phyloP scores from a whole-genome alignment of 2,329 filamentous ascomycete genomes.

The Ramularia endophylla region DNA sequence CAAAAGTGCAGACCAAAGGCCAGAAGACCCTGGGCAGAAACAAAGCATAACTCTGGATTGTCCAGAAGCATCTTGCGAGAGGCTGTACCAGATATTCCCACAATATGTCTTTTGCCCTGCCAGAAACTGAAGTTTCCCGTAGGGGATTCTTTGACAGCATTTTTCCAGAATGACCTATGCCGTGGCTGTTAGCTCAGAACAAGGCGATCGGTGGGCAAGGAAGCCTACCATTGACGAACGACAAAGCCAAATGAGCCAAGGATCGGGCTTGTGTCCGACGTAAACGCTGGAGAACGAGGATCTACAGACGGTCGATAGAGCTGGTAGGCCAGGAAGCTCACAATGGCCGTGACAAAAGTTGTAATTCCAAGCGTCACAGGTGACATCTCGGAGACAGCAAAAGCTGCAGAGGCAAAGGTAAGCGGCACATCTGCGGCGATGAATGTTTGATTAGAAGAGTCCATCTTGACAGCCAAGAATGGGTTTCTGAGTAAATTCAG shows the following conservation, averaged over 20 bases:
- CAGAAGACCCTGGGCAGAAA: constrained; percentile 2
- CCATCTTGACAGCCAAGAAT: too few species aligned
- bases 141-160: constrained; percentile 3
- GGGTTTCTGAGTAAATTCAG: too few species aligned
- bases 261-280: constrained; percentile 8
- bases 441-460: background rate
- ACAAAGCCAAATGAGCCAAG: constrained; percentile 8
- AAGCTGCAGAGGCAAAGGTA: too few species aligned
- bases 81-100: constrained; percentile 8
- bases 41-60: constrained; percentile 7
- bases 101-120: constrained; percentile 11
- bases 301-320: constrained; percentile 1
- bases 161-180: constrained; percentile 6
- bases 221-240: constrained; percentile 1
- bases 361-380: too few species aligned
- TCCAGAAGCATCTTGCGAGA: constrained; percentile 14
- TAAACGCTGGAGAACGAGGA: constrained; percentile 4
- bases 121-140: constrained; percentile 15
- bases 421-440: too few species aligned
- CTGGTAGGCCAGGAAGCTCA: constrained; percentile 3
- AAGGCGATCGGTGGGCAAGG: too few species aligned
- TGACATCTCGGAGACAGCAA: too few species aligned
- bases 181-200: too few species aligned
- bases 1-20: constrained; percentile 6
- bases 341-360: background rate